These are phyloP conservation scores for Tubosaeta brunneosetosa DNA, from an alignment of 768 basidiomycete species.

Conservation along the genomic window DNA sequence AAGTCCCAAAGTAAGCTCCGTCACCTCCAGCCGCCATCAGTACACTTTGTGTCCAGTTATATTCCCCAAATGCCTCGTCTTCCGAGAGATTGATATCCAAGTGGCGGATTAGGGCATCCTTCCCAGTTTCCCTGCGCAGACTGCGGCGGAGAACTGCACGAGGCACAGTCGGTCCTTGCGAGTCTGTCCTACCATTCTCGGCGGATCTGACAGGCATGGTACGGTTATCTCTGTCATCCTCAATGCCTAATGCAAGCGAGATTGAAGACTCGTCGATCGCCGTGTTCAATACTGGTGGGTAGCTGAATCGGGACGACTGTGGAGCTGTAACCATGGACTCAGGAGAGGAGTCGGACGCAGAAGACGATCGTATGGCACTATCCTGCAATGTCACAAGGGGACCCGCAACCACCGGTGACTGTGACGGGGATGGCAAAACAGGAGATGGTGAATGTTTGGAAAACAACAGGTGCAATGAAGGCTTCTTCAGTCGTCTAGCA, in stretches of 20 bases:
- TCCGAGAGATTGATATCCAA: constrained; percentile 26
- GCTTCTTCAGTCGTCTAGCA: constrained; percentile 50
- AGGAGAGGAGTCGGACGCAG: constrained; percentile 31
- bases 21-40: constrained; percentile 56
- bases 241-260: constrained; percentile 28
- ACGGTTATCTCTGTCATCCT: constrained; percentile 26
- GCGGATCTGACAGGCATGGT: constrained; percentile 8
- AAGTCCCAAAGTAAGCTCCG: constrained; percentile 33
- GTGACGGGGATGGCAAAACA: constrained; percentile 29
- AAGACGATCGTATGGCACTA: constrained; percentile 21
- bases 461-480: constrained; percentile 66
- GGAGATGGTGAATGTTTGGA: constrained; percentile 58
- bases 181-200: constrained; percentile 5
- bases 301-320: constrained; percentile 41
- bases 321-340: constrained; percentile 56
- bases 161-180: constrained; percentile 20
- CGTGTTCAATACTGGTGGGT: constrained; percentile 59
- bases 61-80: constrained; percentile 42
- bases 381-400: constrained; percentile 15
- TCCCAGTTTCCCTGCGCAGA: constrained; percentile 16
- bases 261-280: constrained; percentile 56
- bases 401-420: constrained; percentile 20
- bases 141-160: constrained; percentile 6
- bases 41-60: constrained; percentile 74
- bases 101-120: constrained; percentile 23